Evolutionary conservation across 305 asterid species (phyloP), one percentile per base, ranked within the genome.

Genomic region (Fraxinus angustifolia): DNA sequence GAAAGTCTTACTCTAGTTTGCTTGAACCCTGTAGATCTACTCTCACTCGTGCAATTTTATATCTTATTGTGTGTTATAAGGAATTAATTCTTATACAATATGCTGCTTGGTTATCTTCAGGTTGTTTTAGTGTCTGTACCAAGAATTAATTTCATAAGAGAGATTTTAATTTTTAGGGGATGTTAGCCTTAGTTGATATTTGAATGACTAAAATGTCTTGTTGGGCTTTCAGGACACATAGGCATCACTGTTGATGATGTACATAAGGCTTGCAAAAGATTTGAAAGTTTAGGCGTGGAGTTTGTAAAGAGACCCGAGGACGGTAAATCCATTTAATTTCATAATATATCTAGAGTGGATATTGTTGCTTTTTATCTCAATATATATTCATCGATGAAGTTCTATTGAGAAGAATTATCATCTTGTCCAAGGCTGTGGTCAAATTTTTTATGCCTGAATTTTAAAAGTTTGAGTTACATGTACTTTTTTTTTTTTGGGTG

Each of bases 181-280:
- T 65, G 60, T 79, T 31, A 11, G 28, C 62, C 31, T 11, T 53
- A 2, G 76, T 53, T 62, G 40, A 78, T 48, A 73, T 36, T 83
- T 58, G 38, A 71, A 71, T 65, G 38, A 35, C 82, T 79, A 78
- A 82, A 34, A 30, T 77, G 71, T 78, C 30, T 60, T 33, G 34
- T 50, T 73, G 48, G 79, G 50, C 78, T 87, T 88, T 67, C 91
- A 94, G 98, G 95, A 78, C 98, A 94, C 88, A 89, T 93, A 35
- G 97, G 98, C 26, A 81, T 94, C 80, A 93, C 95, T 36, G 98
- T 92, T 72, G 97, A 91, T 80, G 94, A 94, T 82, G 88, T 88
- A 28, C 77, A 88, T 85, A 89, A 88, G 88, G 98, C 98, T 2
- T 94, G 96, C 83, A 68, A 88, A 85, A 90, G 98, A 89, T 93